Percentiles rank a stretch among this genome's conserved stretches.
These are phyloP conservation scores for Takakia lepidozioides DNA, from an alignment of 225 moss, liverwort and hornwort species.

Conservation along the genomic window DNA sequence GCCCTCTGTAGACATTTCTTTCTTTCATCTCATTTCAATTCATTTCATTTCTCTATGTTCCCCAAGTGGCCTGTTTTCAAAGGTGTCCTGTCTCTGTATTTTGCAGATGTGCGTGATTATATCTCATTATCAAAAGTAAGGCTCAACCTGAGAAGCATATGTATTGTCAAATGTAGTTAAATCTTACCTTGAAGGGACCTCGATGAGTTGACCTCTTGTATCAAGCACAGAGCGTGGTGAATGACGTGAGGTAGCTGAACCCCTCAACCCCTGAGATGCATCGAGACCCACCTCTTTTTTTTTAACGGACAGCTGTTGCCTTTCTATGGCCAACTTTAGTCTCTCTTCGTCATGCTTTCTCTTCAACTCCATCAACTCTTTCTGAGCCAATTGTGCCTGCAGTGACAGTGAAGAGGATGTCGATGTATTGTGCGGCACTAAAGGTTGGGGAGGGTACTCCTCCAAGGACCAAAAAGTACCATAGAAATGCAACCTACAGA, in stretches of 20 bases:
- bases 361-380: conserved; percentile 38
- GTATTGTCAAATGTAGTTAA: no score
- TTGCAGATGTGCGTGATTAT: no score
- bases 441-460: neutral
- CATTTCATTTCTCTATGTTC: no score
- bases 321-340: conserved; percentile 29
- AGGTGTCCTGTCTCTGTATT: no score
- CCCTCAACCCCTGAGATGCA: conserved; percentile 5
- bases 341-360: conserved; percentile 45
- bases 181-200: neutral
- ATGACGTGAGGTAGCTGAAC: conserved; percentile 12
- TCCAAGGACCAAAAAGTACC: neutral
- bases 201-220: neutral
- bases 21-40: no score
- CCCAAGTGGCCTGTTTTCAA: no score
- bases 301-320: conserved; percentile 14
- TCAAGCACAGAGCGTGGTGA: conserved; percentile 1
- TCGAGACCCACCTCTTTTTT: conserved; percentile 12
- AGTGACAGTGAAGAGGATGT: neutral
- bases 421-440: neutral
- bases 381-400: conserved; percentile 36
- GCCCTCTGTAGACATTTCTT: no score
- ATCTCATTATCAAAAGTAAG: no score
- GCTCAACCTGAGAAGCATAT: no score
- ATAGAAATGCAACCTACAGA: no score